A percentile compares a stretch with the other conserved stretches of the same genome.
Conservation (phyloP, 768 basidiomycete genomes). For the Tylopilus balloui region DNA sequence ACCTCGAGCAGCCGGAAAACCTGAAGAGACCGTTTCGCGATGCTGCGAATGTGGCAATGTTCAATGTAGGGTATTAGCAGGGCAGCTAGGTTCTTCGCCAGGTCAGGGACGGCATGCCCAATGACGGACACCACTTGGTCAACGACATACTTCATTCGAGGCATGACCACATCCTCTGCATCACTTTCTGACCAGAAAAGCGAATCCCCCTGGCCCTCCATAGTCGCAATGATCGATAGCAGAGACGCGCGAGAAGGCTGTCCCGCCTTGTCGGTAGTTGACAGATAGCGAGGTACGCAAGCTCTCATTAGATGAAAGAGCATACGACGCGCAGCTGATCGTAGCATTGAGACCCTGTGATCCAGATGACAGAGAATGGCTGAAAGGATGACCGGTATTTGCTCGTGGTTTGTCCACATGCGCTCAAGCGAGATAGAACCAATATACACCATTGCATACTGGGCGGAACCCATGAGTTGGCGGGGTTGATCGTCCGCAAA, state of each 20-base stretch:
- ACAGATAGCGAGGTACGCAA: conserved; percentile 75
- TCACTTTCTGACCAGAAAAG: conserved; percentile 76
- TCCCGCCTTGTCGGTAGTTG: conserved; percentile 55
- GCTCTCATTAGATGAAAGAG: conserved; percentile 81
- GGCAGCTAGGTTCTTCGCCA: conserved; percentile 75
- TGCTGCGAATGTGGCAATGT: conserved; percentile 77
- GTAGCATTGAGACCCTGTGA: conserved; percentile 65
- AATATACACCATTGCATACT: conserved; percentile 84
- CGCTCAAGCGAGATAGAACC: conserved; percentile 72
- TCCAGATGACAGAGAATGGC: conserved; percentile 80
- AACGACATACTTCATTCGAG: conserved; percentile 68
- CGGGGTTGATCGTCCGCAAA: conserved; percentile 67
- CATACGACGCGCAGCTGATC: conserved; percentile 68
- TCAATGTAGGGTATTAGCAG: conserved; percentile 82
- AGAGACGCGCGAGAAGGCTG: conserved; percentile 46
- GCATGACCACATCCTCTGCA: conserved; percentile 46
- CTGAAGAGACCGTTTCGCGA: conserved; percentile 86
- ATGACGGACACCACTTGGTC: conserved; percentile 63
- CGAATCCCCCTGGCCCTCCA: conserved; percentile 55
- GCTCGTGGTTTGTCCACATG: conserved; percentile 66
- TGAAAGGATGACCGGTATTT: conserved; percentile 73
- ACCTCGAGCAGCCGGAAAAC: conserved; percentile 82
- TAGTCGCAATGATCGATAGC: conserved; percentile 44
- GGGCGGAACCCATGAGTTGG: conserved; percentile 71
- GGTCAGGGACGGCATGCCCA: conserved; percentile 61